Base-by-base conservation (phyloP, 2,329 filamentous ascomycete genomes). In the Cytospora mali region DNA sequence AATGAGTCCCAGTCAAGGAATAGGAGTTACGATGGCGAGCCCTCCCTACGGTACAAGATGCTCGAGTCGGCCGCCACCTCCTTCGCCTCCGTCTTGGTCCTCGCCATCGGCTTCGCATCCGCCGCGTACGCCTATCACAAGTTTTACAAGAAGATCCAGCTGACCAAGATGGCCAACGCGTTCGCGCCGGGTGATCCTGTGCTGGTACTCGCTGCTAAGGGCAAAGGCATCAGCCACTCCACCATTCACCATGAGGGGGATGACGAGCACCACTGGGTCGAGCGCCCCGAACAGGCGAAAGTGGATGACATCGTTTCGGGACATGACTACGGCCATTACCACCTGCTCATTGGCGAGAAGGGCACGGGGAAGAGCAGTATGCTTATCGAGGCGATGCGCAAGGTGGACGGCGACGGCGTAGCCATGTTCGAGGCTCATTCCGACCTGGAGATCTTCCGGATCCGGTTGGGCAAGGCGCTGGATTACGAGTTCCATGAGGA, bases 401-500 rank as follows among this genome's bases (percentile, higher is more conserved):
- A 96, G 75, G 89, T 93, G 61, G 86, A 97, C 66, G 95, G 93
- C 4, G 90, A 95, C 65, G 92, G 92, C 25, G 89, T 94, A 51
- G 90, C 93, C 68, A 97, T 99, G 92, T 91, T 98, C 71, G 95
- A 99, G 76, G 93, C 94, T 1, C 95, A 99, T 75, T 90, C 93
- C 6, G 93, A 99, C 74, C 84, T 93, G 1, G 95, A 99, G 71
- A 96, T 99, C 64, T 96, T 99, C 74, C 90, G 95, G 21, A 90
- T 97, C 50, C 86, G 95, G 5, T 84, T 99, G 4, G 95, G 95
- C 28, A 97, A 97, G 73, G 92, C 93, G 2, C 81, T 99, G 48
- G 93, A 99, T 74, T 99, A 93, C 74, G 95, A 99, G 73, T 99
- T 91, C 70, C 92, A 98, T 72, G 95, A 98, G 77, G 95, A 99